A percentile compares a stretch with the other conserved stretches of the same genome.
Conservation (phyloP, 352 stramenopile species). For the Thalassiosira mediterranea region DNA sequence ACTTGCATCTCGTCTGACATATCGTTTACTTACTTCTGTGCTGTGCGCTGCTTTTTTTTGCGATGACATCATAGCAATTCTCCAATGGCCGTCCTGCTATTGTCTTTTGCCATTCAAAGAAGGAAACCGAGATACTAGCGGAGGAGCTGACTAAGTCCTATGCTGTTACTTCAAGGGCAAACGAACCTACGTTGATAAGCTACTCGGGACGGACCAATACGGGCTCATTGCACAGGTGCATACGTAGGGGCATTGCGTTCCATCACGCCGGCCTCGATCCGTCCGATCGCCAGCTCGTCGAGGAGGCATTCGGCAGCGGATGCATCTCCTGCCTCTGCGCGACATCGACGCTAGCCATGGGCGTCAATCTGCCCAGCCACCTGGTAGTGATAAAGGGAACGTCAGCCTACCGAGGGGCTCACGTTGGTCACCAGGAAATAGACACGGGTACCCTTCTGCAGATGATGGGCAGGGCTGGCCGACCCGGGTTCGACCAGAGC, state of each 20-base stretch:
- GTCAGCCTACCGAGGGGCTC: constrained; percentile 93
- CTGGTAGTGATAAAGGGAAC: constrained; percentile 98
- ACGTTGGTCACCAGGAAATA: constrained; percentile 91
- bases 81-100: constrained; percentile 37
- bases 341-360: constrained; percentile 98
- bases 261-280: constrained; percentile 80
- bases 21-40: too few species aligned
- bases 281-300: constrained; percentile 64
- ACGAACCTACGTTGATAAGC: constrained; percentile 38
- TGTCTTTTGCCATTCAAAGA: constrained; percentile 85
- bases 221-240: constrained; percentile 74
- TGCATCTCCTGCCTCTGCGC: constrained; percentile 93
- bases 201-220: constrained; percentile 46
- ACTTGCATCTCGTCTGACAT: too few species aligned
- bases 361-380: constrained; percentile 97
- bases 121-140: constrained; percentile 73
- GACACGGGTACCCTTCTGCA: constrained; percentile 92
- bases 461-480: constrained; percentile 95
- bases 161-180: constrained; percentile 31
- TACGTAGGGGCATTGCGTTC: constrained; percentile 80
- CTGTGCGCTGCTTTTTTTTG: too few species aligned
- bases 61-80: too few species aligned
- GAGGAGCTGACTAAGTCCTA: constrained; percentile 60
- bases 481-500: constrained; percentile 92
- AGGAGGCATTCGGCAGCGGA: constrained; percentile 84